Conservation (phyloP, 1,139 yeast genomes). For the Wickerhamiella pararugosa region DNA sequence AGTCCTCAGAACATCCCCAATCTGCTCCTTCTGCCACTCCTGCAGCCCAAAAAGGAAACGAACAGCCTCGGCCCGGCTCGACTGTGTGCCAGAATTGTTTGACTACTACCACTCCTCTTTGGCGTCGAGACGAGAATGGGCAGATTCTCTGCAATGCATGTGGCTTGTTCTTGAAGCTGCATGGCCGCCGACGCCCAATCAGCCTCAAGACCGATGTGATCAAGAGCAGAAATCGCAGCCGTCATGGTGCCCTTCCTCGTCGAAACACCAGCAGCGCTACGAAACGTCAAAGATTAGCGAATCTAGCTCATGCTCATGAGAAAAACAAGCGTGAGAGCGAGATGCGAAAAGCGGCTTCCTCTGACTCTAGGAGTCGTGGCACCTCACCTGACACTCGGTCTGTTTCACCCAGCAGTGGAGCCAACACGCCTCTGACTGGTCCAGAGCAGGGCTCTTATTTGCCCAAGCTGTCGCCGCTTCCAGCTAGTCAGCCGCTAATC, state of each 20-base stretch:
- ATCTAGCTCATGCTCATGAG: no score
- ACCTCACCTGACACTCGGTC: no score
- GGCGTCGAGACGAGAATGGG: constrained; percentile 91
- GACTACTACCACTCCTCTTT: constrained; percentile 81
- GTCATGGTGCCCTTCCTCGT: constrained; percentile 7
- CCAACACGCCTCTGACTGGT: no score
- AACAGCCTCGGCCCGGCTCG: constrained; percentile 9
- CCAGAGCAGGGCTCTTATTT: no score
- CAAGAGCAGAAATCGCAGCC: constrained; percentile 65
- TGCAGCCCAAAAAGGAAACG: constrained; percentile 7
- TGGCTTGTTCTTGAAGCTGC: constrained; percentile 75
- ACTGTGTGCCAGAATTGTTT: constrained; percentile 82
- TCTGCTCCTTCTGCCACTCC: constrained; percentile 9
- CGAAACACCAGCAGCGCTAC: constrained; percentile 1
- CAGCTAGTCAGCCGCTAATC: no score
- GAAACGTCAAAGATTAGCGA: constrained; percentile 12
- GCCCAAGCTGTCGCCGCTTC: no score
- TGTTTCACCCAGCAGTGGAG: no score
- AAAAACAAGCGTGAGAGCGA: no score
- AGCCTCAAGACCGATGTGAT: constrained; percentile 82
- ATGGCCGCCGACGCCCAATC: constrained; percentile 84
- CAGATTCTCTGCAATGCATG: constrained; percentile 90
- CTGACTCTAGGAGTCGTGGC: no score
- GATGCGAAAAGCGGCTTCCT: no score
- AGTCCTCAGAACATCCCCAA: neutral